Evolutionary conservation across 768 basidiomycete genomes (phyloP).

Genomic region (Exsudoporus frostii): DNA sequence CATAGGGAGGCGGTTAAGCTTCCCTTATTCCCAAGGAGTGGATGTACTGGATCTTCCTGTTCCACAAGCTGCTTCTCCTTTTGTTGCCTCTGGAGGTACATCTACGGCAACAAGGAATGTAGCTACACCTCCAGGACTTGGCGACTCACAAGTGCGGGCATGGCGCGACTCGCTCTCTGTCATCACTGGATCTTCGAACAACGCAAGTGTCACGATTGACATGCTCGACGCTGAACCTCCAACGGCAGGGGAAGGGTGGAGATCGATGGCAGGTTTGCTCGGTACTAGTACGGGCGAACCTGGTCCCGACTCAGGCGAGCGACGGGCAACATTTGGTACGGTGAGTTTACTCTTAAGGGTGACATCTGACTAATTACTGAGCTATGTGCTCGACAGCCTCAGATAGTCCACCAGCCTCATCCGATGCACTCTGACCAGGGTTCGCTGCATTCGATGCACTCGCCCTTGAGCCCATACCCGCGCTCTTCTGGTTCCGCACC

Average conservation of each 20-base stretch:
- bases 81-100: constrained; percentile 39
- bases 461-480: constrained; percentile 49
- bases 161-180: constrained; percentile 37
- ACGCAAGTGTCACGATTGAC: constrained; percentile 45
- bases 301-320: constrained; percentile 28
- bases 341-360: constrained; percentile 38
- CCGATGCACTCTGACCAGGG: constrained; percentile 54
- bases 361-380: constrained; percentile 8
- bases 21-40: constrained; percentile 28
- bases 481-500: constrained; percentile 53
- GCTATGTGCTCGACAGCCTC: constrained; percentile 35
- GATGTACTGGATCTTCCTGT: constrained; percentile 58
- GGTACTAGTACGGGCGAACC: constrained; percentile 15
- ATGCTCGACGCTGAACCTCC: constrained; percentile 71
- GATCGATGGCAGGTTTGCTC: constrained; percentile 39
- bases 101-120: constrained; percentile 19
- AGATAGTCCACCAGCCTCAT: constrained; percentile 41
- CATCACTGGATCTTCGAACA: constrained; percentile 32
- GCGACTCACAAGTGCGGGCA: constrained; percentile 24
- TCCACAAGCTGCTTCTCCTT: constrained; percentile 54
- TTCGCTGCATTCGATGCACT: constrained; percentile 63
- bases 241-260: constrained; percentile 57
- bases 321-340: constrained; percentile 59
- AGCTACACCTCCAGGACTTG: constrained; percentile 39
- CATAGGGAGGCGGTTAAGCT: constrained; percentile 21